Base-by-base conservation (phyloP, 176 grass and related monocot genomes). In the Tuctoria greenei region DNA sequence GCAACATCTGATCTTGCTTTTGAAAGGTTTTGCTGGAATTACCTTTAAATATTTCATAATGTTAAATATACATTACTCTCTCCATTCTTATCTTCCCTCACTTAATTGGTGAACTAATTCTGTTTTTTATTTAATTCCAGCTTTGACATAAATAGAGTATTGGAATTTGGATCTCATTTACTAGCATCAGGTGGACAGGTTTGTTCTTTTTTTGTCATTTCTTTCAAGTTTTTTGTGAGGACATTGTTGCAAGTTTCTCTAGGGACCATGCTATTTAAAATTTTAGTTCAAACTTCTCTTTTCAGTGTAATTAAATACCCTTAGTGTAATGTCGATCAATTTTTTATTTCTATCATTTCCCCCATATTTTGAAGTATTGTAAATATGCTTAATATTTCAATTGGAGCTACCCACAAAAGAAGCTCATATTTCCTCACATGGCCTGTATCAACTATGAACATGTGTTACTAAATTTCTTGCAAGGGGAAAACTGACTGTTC, bases 171-270 rank as follows among this genome's bases (percentile, higher is more conserved):
- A 36, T 99, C 91, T 92, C 91, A 87, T 61, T 85, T 99, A 54
- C 83, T 99, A 73, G 87, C 95, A 72, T 99, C 95, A 49, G 91
- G 91, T 77, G 95, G 95, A 87, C 95, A 99, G 95, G 95, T 95
- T 80, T 69, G 74, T 79, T 55, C 56, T 55, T 75, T 74, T 69
- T 69, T 54, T 79, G 63, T 64, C 54, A 63, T 75, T 51, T 65
- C 16, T 18, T 64, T 69, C n/a, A 56, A 56, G 17, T 38, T 61
- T 79, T 79, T 79, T 67, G 38, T 57, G 17, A 56, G 4, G 26
- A 55, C 2, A 54, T 59, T 54, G 20, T 0, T 69, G 62, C 27
- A 4, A 20, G 47, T 83, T 88, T 79, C 21, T 67, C 73, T 73
- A 26, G 20, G 52, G 18, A 12, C 24, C 23, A 35, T 54, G n/a